Conservation (phyloP, 805 yeast species). For the Millerozyma miso region DNA sequence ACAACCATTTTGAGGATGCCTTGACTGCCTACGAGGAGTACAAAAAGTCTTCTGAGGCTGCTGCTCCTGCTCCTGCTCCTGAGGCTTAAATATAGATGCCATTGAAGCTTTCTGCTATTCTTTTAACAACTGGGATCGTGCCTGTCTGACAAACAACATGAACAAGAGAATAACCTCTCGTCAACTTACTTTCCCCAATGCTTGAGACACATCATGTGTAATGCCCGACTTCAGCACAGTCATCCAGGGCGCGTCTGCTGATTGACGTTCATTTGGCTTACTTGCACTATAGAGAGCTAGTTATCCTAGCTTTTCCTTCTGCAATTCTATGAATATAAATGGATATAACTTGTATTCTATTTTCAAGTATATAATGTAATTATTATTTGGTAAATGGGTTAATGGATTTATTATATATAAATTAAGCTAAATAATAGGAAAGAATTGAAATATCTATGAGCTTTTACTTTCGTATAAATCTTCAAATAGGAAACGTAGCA, state of each 20-base stretch:
- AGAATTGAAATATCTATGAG: slow-evolving; percentile 9
- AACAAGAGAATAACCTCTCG: neutral
- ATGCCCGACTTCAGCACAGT: too few species aligned
- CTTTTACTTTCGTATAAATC: too few species aligned
- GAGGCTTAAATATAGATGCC: slow-evolving; percentile 1
- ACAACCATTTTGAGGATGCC: slow-evolving; percentile 91
- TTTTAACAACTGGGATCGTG: neutral
- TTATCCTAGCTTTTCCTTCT: slow-evolving; percentile 1
- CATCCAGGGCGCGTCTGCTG: too few species aligned
- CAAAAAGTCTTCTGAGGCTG: slow-evolving; percentile 53
- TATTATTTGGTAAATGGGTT: slow-evolving; percentile 19
- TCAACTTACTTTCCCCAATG: neutral
- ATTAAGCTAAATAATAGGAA: slow-evolving; percentile 11
- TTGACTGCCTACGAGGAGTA: slow-evolving; percentile 89
- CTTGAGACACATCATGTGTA: too few species aligned
- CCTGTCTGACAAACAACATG: neutral
- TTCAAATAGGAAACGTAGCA: too few species aligned
- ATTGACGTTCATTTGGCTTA: neutral
- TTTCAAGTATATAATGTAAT: slow-evolving; percentile 18
- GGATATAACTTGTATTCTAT: slow-evolving; percentile 13
- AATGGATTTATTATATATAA: slow-evolving; percentile 20
- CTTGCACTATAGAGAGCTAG: neutral
- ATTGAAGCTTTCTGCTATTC: slow-evolving; percentile 1
- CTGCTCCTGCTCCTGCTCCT: slow-evolving; percentile 13
- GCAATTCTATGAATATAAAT: slow-evolving; percentile 5